A percentile compares a stretch with the other conserved stretches of the same genome.
Conservation (phyloP, 129 eudicot genomes). For the Heracleum sosnowskyi region DNA sequence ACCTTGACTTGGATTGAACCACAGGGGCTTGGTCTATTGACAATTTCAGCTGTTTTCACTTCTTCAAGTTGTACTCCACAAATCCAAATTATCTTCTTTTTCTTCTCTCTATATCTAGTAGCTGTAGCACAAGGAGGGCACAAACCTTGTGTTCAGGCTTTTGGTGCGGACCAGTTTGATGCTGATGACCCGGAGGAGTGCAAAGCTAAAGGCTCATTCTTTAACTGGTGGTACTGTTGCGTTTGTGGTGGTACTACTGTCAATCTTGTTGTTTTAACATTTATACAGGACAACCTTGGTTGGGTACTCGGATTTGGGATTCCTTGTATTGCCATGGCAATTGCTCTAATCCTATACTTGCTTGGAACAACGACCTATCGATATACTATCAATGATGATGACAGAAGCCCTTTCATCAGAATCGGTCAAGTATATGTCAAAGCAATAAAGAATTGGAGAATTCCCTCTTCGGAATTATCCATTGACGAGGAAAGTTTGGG, state of each 20-base stretch:
- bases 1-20: neutral
- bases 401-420: slow-evolving; percentile 13
- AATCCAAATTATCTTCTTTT: slow-evolving; percentile 14
- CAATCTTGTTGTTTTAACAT: neutral
- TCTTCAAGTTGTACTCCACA: neutral
- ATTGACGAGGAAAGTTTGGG: slow-evolving; percentile 6
- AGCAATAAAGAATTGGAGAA: slow-evolving; percentile 19
- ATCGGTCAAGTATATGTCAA: slow-evolving; percentile 16
- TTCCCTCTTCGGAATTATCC: neutral
- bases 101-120: slow-evolving; percentile 20
- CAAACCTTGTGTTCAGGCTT: slow-evolving; percentile 13
- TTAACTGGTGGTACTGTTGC: slow-evolving; percentile 31
- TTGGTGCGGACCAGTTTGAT: slow-evolving; percentile 29
- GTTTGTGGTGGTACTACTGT: neutral
- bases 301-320: slow-evolving; percentile 25
- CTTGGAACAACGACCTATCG: slow-evolving; percentile 23
- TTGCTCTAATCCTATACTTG: slow-evolving; percentile 16
- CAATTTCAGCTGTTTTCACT: slow-evolving; percentile 18
- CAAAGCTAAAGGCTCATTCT: slow-evolving; percentile 24
- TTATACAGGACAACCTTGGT: slow-evolving; percentile 21
- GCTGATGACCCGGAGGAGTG: slow-evolving; percentile 10
- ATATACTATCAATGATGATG: neutral
- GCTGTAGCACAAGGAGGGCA: slow-evolving; percentile 24
- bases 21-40: slow-evolving; percentile 24
- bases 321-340: slow-evolving; percentile 16